Percentiles rank a stretch among this genome's conserved stretches.
Evolutionary conservation across 2,329 filamentous ascomycete genomes (phyloP).

Genomic region (Fusarium ramigenum): DNA sequence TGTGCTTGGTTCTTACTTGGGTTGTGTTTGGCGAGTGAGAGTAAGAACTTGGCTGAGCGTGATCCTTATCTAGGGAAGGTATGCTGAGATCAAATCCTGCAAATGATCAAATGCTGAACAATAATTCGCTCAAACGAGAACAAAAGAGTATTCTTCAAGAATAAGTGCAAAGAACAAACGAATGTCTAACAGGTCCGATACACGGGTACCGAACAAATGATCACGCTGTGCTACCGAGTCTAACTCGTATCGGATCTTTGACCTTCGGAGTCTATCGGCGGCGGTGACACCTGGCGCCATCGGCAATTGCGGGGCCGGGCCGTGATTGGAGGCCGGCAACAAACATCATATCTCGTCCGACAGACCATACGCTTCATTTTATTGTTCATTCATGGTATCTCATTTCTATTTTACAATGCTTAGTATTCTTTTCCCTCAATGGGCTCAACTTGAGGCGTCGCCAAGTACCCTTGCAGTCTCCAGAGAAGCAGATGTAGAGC

Average conservation of each 20-base stretch:
- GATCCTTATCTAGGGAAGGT: neutral
- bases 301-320: constrained; percentile 14
- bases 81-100: neutral
- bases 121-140: constrained; percentile 31
- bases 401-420: neutral
- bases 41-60: neutral
- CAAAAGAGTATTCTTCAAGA: neutral
- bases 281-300: constrained; percentile 9
- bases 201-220: neutral
- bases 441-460: constrained; percentile 7
- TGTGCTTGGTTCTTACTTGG: neutral
- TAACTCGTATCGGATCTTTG: neutral
- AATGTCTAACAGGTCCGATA: neutral
- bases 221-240: neutral
- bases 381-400: neutral
- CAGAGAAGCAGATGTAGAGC: constrained; percentile 62
- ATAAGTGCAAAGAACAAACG: neutral
- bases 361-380: neutral
- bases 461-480: constrained; percentile 66
- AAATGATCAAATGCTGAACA: constrained; percentile 8
- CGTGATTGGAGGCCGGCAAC: constrained; percentile 1
- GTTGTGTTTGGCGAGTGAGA: neutral
- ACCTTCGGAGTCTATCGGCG: constrained; percentile 7
- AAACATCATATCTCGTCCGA: neutral
- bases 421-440: neutral